These are phyloP conservation scores for Vitis hybrid DNA, from an alignment of 177 flowering plant genomes.

Conservation along the genomic window DNA sequence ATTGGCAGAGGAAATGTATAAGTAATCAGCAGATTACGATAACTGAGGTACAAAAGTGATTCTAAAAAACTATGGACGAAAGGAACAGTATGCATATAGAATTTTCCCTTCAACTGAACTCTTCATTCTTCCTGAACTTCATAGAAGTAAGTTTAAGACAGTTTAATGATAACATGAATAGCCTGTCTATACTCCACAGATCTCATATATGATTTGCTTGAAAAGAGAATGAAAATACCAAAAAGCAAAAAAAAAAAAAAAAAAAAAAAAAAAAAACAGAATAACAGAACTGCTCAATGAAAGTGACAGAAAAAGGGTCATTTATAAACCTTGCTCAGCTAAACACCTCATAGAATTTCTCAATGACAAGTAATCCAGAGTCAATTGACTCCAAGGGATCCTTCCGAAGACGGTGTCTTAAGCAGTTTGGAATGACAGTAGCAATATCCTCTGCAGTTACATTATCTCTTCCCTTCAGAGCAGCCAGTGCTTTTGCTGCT, in stretches of 20 bases:
- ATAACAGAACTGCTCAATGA: not conserved
- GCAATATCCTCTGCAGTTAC: constrained; percentile 91
- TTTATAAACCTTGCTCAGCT: constrained; percentile 39
- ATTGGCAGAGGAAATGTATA: not conserved
- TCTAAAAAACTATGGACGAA: not conserved
- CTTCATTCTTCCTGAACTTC: not conserved
- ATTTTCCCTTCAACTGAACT: not conserved
- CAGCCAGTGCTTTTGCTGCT: constrained; percentile 92
- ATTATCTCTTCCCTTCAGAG: constrained; percentile 81
- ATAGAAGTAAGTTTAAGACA: not conserved
- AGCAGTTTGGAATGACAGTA: constrained; percentile 94
- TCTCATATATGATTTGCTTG: not conserved
- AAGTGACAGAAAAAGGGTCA: not conserved
- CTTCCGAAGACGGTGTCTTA: constrained; percentile 94
- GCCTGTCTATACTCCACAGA: constrained; percentile 6
- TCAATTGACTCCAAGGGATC: constrained; percentile 98
- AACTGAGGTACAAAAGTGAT: not conserved
- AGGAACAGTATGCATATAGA: not conserved
- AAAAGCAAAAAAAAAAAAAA: not conserved
- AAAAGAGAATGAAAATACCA: not conserved
- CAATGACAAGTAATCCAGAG: constrained; percentile 90
- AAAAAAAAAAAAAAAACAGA: not conserved
- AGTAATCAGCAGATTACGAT: not conserved
- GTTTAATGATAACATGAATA: not conserved
- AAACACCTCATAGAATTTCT: constrained; percentile 92